Evolutionary conservation across 2,329 filamentous ascomycete genomes (phyloP), one percentile per base, ranked within the genome.

Genomic region (Teratosphaeria pseudoeucalypti): DNA sequence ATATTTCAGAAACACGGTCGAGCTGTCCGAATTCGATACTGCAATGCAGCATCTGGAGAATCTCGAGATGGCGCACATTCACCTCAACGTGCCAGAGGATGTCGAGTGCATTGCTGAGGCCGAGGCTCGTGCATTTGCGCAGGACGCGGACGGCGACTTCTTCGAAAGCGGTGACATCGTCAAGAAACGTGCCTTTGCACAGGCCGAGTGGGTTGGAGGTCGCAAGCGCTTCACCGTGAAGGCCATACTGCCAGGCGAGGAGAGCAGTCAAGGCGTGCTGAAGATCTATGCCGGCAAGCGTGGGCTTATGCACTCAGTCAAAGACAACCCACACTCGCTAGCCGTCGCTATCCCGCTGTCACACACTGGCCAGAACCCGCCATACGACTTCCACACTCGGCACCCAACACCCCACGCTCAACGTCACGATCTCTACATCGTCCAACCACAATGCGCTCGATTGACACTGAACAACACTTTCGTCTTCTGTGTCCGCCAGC

Each of bases 321-420:
- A 94, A 73, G 90, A 96, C 71, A 96, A 96, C 58, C 92, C 94
- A 7, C 92, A 99, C 70, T 87, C 92, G 2, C 78, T 99, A 58
- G 92, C 92, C 0, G 86, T 97, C 64, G 85, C 91, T 3, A 76
- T 99, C n/a, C 92, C 94, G 0, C 85, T 99, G 57, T 83, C 90
- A 43, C 94, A 99, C 74, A 87, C 85, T 0, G 94, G 94, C 61
- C 88, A 92, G 67, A 99, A 99, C 70, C 94, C 94, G 2, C 84
- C 89, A 0, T 99, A 96, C 73, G 90, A 96, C 61, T 99, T 97
- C 74, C 82, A 96, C 54, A 88, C 87, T 47, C 85, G 94, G 4
- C 94, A 99, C 72, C 95, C 95, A 7, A 99, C 94, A 2, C 94
- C 94, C 9, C 94, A 99, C 73, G 94, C 94, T n/a, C 91, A 96